These are phyloP conservation scores for Pseudomassariella vexata DNA, from an alignment of 2,329 filamentous ascomycete species.

Conservation along the genomic window DNA sequence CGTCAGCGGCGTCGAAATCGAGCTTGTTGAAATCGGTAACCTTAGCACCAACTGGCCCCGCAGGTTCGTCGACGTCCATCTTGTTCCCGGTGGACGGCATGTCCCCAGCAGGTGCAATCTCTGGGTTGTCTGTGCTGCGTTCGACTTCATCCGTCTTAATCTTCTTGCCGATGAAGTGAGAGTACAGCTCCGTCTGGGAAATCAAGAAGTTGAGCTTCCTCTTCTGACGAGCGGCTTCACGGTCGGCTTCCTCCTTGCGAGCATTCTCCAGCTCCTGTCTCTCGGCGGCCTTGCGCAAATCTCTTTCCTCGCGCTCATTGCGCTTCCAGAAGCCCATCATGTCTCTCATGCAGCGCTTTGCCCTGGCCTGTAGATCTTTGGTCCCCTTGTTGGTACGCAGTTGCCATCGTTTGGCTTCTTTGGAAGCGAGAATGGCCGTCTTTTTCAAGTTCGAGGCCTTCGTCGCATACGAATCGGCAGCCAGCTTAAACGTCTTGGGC, in stretches of 20 bases:
- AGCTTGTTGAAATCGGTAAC: slow-evolving; percentile 93
- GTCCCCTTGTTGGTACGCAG: slow-evolving; percentile 96
- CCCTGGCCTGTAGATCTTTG: slow-evolving; percentile 93
- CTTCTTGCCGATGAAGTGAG: slow-evolving; percentile 98
- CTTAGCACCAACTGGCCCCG: slow-evolving; percentile 55
- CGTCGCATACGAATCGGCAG: slow-evolving; percentile 75
- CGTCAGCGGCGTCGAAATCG: slow-evolving; percentile 93
- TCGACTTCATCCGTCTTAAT: slow-evolving; percentile 97
- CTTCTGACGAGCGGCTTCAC: slow-evolving; percentile 95
- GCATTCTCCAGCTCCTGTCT: slow-evolving; percentile 94
- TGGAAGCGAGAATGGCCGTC: slow-evolving; percentile 92
- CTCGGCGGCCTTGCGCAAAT: slow-evolving; percentile 88
- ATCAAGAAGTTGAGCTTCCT: slow-evolving; percentile 99
- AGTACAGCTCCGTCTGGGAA: slow-evolving; percentile 97
- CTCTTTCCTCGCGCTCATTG: slow-evolving; percentile 94
- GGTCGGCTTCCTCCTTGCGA: slow-evolving; percentile 92
- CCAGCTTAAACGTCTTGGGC: slow-evolving; percentile 85
- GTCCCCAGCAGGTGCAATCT: slow-evolving; percentile 54
- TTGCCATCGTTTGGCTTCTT: slow-evolving; percentile 97
- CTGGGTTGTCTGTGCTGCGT: slow-evolving; percentile 76
- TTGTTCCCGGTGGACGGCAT: slow-evolving; percentile 33
- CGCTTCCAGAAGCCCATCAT: slow-evolving; percentile 99
- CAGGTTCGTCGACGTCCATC: slow-evolving; percentile 45
- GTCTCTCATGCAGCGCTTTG: slow-evolving; percentile 97
- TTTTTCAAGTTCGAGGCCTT: slow-evolving; percentile 96